Percentiles rank a stretch among this genome's conserved stretches.
Conservation (phyloP, 345 rosid species). For the Rhodamnia argentea region DNA sequence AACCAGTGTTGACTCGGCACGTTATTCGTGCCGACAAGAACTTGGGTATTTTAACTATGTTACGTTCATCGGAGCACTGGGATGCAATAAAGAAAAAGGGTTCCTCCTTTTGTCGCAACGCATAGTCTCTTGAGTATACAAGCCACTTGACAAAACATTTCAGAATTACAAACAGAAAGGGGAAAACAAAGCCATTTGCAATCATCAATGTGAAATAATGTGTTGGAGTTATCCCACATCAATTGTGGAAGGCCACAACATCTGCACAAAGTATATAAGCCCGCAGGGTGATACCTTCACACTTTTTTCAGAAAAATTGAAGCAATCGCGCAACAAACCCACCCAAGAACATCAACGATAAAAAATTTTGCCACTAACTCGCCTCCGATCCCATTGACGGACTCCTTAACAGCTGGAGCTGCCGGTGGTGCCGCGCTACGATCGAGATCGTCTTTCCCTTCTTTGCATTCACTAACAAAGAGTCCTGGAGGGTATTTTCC, state of each 20-base stretch:
- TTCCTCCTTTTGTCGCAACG: not conserved
- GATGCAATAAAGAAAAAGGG: not conserved
- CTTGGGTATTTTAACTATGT: not conserved
- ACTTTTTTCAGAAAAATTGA: not conserved
- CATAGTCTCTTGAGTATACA: not conserved
- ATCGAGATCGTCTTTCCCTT: conserved; percentile 45
- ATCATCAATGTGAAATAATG: not conserved
- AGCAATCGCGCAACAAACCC: not conserved
- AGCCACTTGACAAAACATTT: no score
- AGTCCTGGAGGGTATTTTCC: conserved; percentile 83
- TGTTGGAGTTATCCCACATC: not conserved
- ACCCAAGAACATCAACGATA: not conserved
- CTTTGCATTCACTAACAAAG: conserved; percentile 53
- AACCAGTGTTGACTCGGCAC: not conserved
- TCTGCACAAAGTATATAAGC: not conserved
- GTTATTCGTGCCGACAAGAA: not conserved
- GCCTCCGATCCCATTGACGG: not conserved
- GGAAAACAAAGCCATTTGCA: not conserved
- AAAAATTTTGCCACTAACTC: not conserved
- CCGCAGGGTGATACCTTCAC: not conserved
- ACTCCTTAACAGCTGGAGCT: not conserved
- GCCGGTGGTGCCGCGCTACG: conserved; percentile 14
- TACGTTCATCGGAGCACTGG: not conserved
- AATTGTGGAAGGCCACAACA: not conserved
- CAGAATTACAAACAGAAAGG: no score